These are phyloP conservation scores for Uncinocarpus reesii DNA, from an alignment of 2,329 filamentous ascomycete species.

Conservation along the genomic window DNA sequence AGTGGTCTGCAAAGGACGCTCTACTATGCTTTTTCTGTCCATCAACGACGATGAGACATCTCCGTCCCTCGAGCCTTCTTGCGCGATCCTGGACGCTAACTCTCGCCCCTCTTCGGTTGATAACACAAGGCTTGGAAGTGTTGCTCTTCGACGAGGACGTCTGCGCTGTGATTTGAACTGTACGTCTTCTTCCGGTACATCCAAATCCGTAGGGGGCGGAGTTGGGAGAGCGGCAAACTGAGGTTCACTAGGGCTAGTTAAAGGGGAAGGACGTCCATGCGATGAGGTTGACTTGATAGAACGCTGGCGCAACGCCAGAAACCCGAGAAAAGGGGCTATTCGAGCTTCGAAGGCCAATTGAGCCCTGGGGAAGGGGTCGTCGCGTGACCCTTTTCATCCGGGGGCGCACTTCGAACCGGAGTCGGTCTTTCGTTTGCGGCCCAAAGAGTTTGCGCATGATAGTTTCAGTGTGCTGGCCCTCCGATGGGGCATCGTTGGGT, in stretches of 20 bases:
- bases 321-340: constrained; percentile 20
- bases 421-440: constrained; percentile 30
- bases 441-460: constrained; percentile 40
- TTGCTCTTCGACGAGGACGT: constrained; percentile 31
- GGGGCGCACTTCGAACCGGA: constrained; percentile 21
- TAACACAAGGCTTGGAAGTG: constrained; percentile 37
- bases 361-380: constrained; percentile 10
- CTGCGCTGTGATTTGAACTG: constrained; percentile 3
- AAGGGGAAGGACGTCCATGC: not conserved
- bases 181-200: not conserved
- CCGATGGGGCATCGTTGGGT: constrained; percentile 27
- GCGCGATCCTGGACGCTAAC: constrained; percentile 16
- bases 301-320: constrained; percentile 20
- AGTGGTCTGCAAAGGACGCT: constrained; percentile 18
- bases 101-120: constrained; percentile 32
- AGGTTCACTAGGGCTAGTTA: constrained; percentile 1
- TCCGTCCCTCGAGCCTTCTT: constrained; percentile 13
- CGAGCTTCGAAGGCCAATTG: constrained; percentile 14
- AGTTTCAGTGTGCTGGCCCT: constrained; percentile 34
- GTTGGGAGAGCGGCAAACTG: constrained; percentile 1
- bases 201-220: not conserved
- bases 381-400: constrained; percentile 3
- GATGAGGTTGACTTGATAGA: constrained; percentile 10
- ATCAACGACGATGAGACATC: not conserved
- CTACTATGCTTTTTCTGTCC: constrained; percentile 13